Evolutionary conservation across 495 filamentous ascomycete species (phyloP).

Genomic region (Neurospora sp.): DNA sequence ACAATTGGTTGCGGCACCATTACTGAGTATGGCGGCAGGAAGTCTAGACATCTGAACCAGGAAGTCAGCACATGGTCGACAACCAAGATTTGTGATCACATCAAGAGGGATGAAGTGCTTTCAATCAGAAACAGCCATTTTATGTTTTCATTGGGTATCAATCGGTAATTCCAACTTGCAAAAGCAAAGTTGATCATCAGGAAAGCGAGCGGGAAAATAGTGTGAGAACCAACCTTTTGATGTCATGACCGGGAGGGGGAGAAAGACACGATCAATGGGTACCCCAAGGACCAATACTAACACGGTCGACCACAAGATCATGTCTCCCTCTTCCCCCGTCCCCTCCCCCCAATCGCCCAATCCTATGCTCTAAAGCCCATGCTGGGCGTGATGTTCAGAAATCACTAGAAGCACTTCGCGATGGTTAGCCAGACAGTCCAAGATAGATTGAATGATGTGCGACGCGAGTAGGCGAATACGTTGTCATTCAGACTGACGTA

Average conservation of each 20-base stretch:
- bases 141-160: slow-evolving; percentile 78
- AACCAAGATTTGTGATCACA: not conserved
- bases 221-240: slow-evolving; percentile 9
- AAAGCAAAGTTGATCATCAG: slow-evolving; percentile 77
- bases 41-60: not conserved
- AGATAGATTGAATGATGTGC: not conserved
- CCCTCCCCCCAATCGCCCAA: not conserved
- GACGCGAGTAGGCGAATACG: not conserved
- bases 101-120: slow-evolving; percentile 3
- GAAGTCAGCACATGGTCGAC: slow-evolving; percentile 7
- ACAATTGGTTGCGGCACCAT: not conserved
- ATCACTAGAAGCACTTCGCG: not conserved
- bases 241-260: not conserved
- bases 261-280: not conserved
- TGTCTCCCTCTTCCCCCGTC: not conserved
- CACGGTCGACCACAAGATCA: not conserved
- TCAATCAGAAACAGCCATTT: slow-evolving; percentile 86
- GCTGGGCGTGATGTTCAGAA: not conserved
- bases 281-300: not conserved
- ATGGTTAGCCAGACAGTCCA: not conserved
- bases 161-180: slow-evolving; percentile 99
- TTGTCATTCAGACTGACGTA: slow-evolving; percentile 93
- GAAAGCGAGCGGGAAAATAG: slow-evolving; percentile 1
- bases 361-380: not conserved
- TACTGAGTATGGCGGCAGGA: not conserved